phyloP scores from a whole-genome alignment of 2,329 filamentous ascomycete species.

The Penicillium sp. region DNA sequence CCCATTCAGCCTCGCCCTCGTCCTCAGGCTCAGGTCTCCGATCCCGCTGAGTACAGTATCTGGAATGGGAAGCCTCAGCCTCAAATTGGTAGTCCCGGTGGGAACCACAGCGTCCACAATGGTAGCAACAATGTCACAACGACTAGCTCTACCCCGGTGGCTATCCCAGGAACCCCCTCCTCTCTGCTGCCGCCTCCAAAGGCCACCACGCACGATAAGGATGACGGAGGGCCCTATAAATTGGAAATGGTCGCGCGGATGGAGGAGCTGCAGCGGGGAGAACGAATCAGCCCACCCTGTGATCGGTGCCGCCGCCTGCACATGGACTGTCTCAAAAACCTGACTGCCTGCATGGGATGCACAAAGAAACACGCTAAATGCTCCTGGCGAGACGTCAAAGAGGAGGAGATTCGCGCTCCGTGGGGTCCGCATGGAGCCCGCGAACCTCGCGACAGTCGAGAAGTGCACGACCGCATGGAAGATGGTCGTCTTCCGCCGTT shows the following conservation, averaged over 20 bases:
- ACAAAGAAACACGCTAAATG: constrained; percentile 89
- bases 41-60: constrained; percentile 35
- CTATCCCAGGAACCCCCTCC: constrained; percentile 51
- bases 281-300: constrained; percentile 72
- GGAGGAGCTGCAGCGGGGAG: constrained; percentile 67
- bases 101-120: background rate
- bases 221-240: constrained; percentile 55
- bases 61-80: constrained; percentile 25
- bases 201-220: constrained; percentile 44
- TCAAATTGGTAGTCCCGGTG: no score
- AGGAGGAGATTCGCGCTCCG: constrained; percentile 54
- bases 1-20: constrained; percentile 27
- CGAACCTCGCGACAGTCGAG: background rate
- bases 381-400: constrained; percentile 73
- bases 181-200: constrained; percentile 47
- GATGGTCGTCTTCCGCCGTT: constrained; percentile 2
- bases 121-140: constrained; percentile 24
- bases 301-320: constrained; percentile 74
- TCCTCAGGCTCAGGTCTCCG: constrained; percentile 29
- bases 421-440: constrained; percentile 9
- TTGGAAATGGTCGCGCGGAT: constrained; percentile 66
- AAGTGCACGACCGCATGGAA: constrained; percentile 4
- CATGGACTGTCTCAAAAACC: constrained; percentile 76
- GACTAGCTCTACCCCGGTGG: constrained; percentile 43
- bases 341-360: constrained; percentile 80